Evolutionary conservation across 805 yeast species (phyloP), one percentile per base, ranked within the genome.

Genomic region (Priceomyces haplophilus): DNA sequence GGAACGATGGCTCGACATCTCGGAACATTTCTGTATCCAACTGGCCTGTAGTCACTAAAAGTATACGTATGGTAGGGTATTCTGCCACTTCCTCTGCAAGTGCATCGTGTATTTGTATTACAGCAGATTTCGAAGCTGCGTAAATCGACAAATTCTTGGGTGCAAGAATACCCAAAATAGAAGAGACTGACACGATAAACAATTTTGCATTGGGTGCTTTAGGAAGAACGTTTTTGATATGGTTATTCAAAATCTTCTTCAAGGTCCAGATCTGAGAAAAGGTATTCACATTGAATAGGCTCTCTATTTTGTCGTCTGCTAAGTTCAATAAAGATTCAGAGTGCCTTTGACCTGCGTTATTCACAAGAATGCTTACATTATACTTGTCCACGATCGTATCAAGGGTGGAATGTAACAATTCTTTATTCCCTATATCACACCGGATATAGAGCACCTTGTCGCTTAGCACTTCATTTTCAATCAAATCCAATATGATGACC

Each of bases 31-130:
- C 54, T 0, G 79, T 64, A 34, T 66, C 60, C 23, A 78, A 53
- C 52, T 78, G 83, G 2, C 83, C 83, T 0, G 82, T 80, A 2
- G 67, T 46, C 5, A 77, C 70, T 8, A 72, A 53, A 12, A 73
- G 59, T 21, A 69, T 46, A 3, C 67, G 51, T 3, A 76, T 51
- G 1, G 41, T 38, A 0, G 64, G 54, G 27, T 38, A 37, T 1
- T 44, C 46, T 1, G 36, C 37, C 5, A 67, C 41, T 46, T 78
- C 83, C 34, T 64, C 64, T 3, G 65, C 45, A 21, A 78, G 41
- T 1, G 76, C 64, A 48, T 77, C 81, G 47, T 75, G 72, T 7
- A 73, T 46, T 49, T 68, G 72, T 8, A 65, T 53, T 18, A 65
- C 45, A 0, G 78, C 73, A 1, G 79, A 74, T 45, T 78, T 78